Conservation (phyloP, 768 basidiomycete species). For the Chalciporus piperatus region DNA sequence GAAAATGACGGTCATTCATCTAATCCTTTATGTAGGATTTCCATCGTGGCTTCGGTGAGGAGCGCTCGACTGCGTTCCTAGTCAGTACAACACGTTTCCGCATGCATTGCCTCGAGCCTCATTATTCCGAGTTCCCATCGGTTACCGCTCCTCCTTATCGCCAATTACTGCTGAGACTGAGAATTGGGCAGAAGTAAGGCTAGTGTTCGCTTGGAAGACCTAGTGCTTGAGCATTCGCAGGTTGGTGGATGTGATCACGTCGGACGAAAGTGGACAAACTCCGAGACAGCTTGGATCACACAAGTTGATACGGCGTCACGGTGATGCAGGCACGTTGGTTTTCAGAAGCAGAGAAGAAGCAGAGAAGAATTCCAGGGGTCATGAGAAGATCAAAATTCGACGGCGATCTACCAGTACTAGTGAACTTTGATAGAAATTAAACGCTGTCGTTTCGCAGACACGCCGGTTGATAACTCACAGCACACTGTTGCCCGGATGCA, state of each 20-base stretch:
- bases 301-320: not conserved
- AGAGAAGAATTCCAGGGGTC: not conserved
- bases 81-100: constrained; percentile 8
- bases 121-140: constrained; percentile 31
- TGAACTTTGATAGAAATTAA: constrained; percentile 4
- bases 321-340: not conserved
- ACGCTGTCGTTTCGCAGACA: constrained; percentile 8
- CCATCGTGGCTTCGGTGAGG: constrained; percentile 37
- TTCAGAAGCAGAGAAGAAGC: not conserved
- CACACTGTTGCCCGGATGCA: too few relatives aligned
- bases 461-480: constrained; percentile 9
- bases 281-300: too few relatives aligned
- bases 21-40: constrained; percentile 30
- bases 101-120: constrained; percentile 14
- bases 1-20: constrained; percentile 7
- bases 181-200: not conserved
- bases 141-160: constrained; percentile 29
- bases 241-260: not conserved
- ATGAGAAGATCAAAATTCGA: not conserved
- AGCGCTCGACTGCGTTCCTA: constrained; percentile 20
- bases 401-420: constrained; percentile 16
- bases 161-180: constrained; percentile 22
- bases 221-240: too few relatives aligned
- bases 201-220: not conserved
- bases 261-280: not conserved